Percentiles rank a stretch among this genome's conserved stretches.
Conservation (phyloP, 2,329 filamentous ascomycete species). For the Emergomyces orientalis region DNA sequence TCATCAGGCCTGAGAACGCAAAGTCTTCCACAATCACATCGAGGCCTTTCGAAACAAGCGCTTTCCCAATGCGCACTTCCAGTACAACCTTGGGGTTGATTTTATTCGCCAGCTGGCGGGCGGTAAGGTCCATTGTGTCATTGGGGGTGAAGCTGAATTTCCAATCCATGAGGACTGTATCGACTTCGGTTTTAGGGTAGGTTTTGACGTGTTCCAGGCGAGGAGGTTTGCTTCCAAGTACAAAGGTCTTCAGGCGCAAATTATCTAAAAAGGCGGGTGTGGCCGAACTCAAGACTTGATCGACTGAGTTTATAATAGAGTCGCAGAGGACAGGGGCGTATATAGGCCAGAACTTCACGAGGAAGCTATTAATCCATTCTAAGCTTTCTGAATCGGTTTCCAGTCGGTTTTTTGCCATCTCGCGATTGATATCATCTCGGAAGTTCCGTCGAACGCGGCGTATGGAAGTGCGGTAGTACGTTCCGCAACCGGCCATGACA, state of each 20-base stretch:
- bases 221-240: slow-evolving; percentile 87
- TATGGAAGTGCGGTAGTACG: slow-evolving; percentile 93
- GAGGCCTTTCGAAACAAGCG: slow-evolving; percentile 90
- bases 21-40: slow-evolving; percentile 98
- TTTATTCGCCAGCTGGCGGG: slow-evolving; percentile 84
- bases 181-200: slow-evolving; percentile 89
- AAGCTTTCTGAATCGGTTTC: slow-evolving; percentile 87
- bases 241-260: slow-evolving; percentile 85
- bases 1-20: slow-evolving; percentile 90
- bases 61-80: slow-evolving; percentile 90
- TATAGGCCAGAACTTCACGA: slow-evolving; percentile 99
- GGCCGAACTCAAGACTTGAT: slow-evolving; percentile 87
- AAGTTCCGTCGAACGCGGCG: slow-evolving; percentile 91
- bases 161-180: slow-evolving; percentile 98
- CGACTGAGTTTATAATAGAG: slow-evolving; percentile 85
- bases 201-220: slow-evolving; percentile 97
- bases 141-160: slow-evolving; percentile 99
- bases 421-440: slow-evolving; percentile 82
- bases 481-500: slow-evolving; percentile 83
- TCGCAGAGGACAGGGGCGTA: slow-evolving; percentile 89
- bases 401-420: slow-evolving; percentile 75
- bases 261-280: slow-evolving; percentile 91
- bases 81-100: slow-evolving; percentile 94
- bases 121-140: slow-evolving; percentile 83
- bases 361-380: slow-evolving; percentile 98